Conservation (phyloP, 2,329 filamentous ascomycete species). For the Dothistroma pini region DNA sequence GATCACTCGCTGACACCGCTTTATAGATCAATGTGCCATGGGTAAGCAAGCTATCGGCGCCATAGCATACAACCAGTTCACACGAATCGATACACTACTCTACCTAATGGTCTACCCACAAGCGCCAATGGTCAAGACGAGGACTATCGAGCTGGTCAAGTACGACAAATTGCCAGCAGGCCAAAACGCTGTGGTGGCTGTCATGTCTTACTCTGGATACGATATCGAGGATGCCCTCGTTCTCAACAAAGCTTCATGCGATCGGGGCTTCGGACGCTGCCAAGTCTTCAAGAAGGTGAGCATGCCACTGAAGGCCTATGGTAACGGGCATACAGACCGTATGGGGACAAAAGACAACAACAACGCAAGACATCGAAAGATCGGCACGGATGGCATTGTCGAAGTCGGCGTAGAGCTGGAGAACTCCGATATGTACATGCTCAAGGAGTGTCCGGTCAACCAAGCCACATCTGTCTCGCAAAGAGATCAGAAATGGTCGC, state of each 20-base stretch:
- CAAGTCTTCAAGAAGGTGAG: slow-evolving; percentile 97
- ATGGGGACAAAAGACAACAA: slow-evolving; percentile 57
- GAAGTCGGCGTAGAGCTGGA: slow-evolving; percentile 78
- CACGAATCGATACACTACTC: slow-evolving; percentile 90
- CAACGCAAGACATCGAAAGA: slow-evolving; percentile 57
- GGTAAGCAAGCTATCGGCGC: slow-evolving; percentile 99
- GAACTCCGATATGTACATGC: slow-evolving; percentile 79
- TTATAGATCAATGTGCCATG: slow-evolving; percentile 79
- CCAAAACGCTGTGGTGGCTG: slow-evolving; percentile 94
- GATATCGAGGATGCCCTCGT: slow-evolving; percentile 99
- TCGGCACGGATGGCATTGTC: slow-evolving; percentile 85
- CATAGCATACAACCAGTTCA: slow-evolving; percentile 97
- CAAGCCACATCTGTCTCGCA: slow-evolving; percentile 52
- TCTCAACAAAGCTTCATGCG: slow-evolving; percentile 91
- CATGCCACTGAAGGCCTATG: slow-evolving; percentile 81
- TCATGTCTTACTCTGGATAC: slow-evolving; percentile 99
- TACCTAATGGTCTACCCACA: slow-evolving; percentile 98
- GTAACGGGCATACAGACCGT: slow-evolving; percentile 66
- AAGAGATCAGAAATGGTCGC: slow-evolving; percentile 30
- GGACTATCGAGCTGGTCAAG: slow-evolving; percentile 93
- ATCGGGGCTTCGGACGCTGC: slow-evolving; percentile 91
- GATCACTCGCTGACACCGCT: not conserved
- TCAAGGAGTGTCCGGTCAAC: slow-evolving; percentile 82
- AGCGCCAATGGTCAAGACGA: slow-evolving; percentile 93
- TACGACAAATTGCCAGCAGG: slow-evolving; percentile 97